phyloP scores from a whole-genome alignment of 257 asterid species.

The Apocynum venetum region DNA sequence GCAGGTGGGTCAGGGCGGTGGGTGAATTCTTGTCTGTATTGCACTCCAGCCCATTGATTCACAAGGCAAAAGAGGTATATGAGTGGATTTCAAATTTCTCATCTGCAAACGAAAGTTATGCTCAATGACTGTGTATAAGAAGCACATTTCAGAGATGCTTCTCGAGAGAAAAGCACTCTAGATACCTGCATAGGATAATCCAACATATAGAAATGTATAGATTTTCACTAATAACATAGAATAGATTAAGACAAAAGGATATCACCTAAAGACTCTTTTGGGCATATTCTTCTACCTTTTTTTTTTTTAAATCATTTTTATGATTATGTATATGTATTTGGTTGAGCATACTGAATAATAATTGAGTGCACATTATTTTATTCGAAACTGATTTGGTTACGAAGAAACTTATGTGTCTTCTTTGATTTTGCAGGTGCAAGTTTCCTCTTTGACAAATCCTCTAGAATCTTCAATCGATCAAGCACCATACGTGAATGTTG shows the following conservation, averaged over 20 bases:
- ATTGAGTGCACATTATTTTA: neutral
- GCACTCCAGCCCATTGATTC: conserved; percentile 53
- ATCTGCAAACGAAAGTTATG: neutral
- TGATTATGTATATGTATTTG: neutral
- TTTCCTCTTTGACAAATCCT: conserved; percentile 30
- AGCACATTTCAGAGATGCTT: neutral
- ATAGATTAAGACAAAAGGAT: neutral
- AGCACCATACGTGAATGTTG: conserved; percentile 50
- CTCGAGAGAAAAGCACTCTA: neutral
- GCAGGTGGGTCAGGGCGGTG: conserved; percentile 93
- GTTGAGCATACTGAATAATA: neutral
- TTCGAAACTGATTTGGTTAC: neutral
- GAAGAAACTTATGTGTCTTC: neutral
- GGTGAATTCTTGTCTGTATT: conserved; percentile 62
- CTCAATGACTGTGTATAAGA: neutral
- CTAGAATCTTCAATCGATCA: conserved; percentile 57
- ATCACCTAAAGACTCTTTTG: too few relatives aligned
- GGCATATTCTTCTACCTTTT: too few relatives aligned
- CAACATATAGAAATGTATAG: neutral
- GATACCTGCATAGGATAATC: neutral
- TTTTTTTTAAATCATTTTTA: too few relatives aligned
- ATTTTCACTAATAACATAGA: neutral
- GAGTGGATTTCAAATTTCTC: neutral
- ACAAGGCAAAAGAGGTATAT: conserved; percentile 31
- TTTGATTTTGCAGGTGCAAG: conserved; percentile 34